These are phyloP conservation scores for Amauroascus niger DNA, from an alignment of 2,329 filamentous ascomycete species.

Conservation along the genomic window DNA sequence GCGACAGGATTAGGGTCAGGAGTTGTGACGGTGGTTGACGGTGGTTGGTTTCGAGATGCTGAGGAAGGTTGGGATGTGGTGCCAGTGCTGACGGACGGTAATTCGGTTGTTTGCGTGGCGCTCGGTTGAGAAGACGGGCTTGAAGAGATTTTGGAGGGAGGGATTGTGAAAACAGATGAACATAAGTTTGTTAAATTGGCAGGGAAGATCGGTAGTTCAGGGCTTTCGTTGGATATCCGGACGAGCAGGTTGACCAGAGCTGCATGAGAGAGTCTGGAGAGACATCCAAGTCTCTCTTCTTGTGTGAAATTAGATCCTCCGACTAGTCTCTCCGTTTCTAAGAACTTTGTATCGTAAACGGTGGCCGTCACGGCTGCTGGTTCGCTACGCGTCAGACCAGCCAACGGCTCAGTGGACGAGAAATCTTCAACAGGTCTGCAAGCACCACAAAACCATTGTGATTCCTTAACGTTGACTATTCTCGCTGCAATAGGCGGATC, in stretches of 20 bases:
- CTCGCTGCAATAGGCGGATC: conserved; percentile 62
- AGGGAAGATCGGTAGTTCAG: conserved; percentile 57
- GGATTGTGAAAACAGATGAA: conserved; percentile 9
- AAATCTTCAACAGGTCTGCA: conserved; percentile 39
- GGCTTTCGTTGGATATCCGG: conserved; percentile 51
- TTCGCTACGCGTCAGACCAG: neutral
- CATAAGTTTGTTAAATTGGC: conserved; percentile 24
- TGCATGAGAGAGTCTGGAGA: conserved; percentile 51
- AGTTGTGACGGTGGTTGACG: conserved; percentile 15
- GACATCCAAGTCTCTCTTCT: conserved; percentile 52
- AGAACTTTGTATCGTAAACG: conserved; percentile 20
- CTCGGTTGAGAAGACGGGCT: neutral
- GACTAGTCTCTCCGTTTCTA: conserved; percentile 22
- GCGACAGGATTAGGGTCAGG: neutral
- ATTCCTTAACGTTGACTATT: conserved; percentile 55
- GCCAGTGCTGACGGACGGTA: conserved; percentile 10
- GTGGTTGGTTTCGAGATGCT: conserved; percentile 3
- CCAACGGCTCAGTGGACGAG: neutral
- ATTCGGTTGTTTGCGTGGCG: neutral
- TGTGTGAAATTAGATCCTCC: conserved; percentile 24
- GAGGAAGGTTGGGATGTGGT: neutral
- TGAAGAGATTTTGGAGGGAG: neutral
- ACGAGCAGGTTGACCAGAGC: conserved; percentile 57
- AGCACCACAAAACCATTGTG: conserved; percentile 60
- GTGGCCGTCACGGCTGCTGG: conserved; percentile 17